phyloP scores from a whole-genome alignment of 257 asterid species.

The Nicotiana undulata region DNA sequence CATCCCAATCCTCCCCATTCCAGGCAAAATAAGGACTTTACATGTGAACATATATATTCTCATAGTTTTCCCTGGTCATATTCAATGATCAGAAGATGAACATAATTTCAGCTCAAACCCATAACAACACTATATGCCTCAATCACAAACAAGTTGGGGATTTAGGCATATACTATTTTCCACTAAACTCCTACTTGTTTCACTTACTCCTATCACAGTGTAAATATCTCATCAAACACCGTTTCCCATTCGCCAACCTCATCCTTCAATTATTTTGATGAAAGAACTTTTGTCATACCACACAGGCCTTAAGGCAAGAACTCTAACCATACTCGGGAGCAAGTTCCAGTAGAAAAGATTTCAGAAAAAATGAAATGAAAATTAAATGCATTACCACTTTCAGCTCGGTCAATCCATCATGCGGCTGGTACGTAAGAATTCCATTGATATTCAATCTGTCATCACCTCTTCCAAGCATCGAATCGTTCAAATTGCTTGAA shows the following conservation, averaged over 20 bases:
- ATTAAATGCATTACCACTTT: slow-evolving; percentile 52
- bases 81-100: not conserved
- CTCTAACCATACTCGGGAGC: not conserved
- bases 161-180: not conserved
- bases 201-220: not conserved
- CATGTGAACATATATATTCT: not conserved
- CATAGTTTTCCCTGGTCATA: not conserved
- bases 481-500: slow-evolving; percentile 32
- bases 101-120: not conserved
- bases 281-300: not conserved
- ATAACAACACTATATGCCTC: not conserved
- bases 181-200: not conserved
- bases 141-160: not conserved
- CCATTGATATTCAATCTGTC: slow-evolving; percentile 44
- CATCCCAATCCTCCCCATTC: not conserved
- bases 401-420: slow-evolving; percentile 68
- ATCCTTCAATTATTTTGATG: not conserved
- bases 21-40: not conserved
- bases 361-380: not conserved
- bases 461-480: slow-evolving; percentile 36
- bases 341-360: not conserved
- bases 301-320: not conserved
- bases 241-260: not conserved
- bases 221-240: not conserved
- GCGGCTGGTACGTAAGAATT: slow-evolving; percentile 71